phyloP scores from a whole-genome alignment of 1,284 basidiomycete species.

The Macrocystidia cucumis region DNA sequence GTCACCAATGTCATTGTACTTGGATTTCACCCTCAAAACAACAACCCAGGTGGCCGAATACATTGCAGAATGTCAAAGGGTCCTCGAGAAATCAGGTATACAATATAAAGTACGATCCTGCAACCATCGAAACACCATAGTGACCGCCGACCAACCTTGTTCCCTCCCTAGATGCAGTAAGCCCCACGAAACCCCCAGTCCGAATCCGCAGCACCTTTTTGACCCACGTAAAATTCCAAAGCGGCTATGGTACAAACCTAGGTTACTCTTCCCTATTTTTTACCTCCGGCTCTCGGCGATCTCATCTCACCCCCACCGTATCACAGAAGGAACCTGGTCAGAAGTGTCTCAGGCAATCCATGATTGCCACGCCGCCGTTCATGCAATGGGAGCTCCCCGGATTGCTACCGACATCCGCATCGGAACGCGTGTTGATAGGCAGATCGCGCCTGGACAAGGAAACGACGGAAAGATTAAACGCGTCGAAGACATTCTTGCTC shows the following conservation, averaged over 20 bases:
- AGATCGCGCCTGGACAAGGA: constrained; percentile 55
- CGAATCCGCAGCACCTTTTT: constrained; percentile 6
- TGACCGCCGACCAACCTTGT: constrained; percentile 5
- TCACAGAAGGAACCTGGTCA: constrained; percentile 76
- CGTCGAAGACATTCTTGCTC: constrained; percentile 67
- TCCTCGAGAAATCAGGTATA: constrained; percentile 77
- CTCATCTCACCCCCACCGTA: constrained; percentile 7
- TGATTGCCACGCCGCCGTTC: constrained; percentile 85
- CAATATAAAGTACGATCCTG: constrained; percentile 58
- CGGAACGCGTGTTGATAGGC: constrained; percentile 77
- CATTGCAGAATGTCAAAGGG: constrained; percentile 71
- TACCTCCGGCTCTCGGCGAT: constrained; percentile 4
- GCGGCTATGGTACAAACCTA: constrained; percentile 87
- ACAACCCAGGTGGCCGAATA: constrained; percentile 54
- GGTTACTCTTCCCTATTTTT: constrained; percentile 33
- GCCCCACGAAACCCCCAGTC: constrained; percentile 18
- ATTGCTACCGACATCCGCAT: constrained; percentile 89
- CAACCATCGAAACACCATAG: not conserved
- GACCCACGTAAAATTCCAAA: constrained; percentile 20
- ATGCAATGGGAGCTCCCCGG: constrained; percentile 65
- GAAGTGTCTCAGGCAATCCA: constrained; percentile 76
- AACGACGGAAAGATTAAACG: constrained; percentile 75
- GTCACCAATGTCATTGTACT: constrained; percentile 10
- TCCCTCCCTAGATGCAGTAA: constrained; percentile 64
- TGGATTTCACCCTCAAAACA: constrained; percentile 6